A percentile compares a stretch with the other conserved stretches of the same genome.
Evolutionary conservation across 331 rosid species (phyloP).

Genomic region (Quercus phellos): DNA sequence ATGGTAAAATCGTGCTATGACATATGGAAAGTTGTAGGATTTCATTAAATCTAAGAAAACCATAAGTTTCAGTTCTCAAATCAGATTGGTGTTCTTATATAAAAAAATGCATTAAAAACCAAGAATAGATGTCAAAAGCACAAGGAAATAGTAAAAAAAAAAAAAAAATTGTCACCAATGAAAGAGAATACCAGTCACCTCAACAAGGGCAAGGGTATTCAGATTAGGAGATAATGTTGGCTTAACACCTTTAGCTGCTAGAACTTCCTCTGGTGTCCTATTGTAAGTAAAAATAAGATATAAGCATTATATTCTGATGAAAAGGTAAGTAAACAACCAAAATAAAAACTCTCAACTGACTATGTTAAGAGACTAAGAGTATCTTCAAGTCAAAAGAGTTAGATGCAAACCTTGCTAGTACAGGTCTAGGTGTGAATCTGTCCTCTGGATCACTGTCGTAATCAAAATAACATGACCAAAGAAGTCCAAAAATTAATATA

Average conservation of each 20-base stretch:
- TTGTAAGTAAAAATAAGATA: constrained; percentile 11
- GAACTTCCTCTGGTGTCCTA: constrained; percentile 93
- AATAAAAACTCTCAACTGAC: background rate
- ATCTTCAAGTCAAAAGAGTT: constrained; percentile 10
- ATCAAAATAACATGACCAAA: constrained; percentile 10
- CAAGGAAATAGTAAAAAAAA: background rate
- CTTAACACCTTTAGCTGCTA: constrained; percentile 96
- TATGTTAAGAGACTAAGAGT: background rate
- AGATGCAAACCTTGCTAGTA: constrained; percentile 76
- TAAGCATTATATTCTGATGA: background rate
- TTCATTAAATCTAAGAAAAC: background rate
- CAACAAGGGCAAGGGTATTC: constrained; percentile 89
- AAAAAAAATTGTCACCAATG: constrained; percentile 1
- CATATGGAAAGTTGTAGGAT: no score
- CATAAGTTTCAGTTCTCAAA: background rate
- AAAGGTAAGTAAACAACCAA: constrained; percentile 1
- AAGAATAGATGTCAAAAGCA: background rate
- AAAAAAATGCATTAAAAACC: background rate
- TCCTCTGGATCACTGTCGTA: constrained; percentile 79
- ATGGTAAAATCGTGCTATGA: no score
- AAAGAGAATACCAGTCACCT: constrained; percentile 49
- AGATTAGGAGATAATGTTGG: constrained; percentile 94
- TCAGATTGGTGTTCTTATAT: background rate
- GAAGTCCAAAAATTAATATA: background rate
- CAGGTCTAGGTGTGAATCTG: constrained; percentile 77